phyloP scores from a whole-genome alignment of 768 basidiomycete species.

The Suillus fuscotomentosus region DNA sequence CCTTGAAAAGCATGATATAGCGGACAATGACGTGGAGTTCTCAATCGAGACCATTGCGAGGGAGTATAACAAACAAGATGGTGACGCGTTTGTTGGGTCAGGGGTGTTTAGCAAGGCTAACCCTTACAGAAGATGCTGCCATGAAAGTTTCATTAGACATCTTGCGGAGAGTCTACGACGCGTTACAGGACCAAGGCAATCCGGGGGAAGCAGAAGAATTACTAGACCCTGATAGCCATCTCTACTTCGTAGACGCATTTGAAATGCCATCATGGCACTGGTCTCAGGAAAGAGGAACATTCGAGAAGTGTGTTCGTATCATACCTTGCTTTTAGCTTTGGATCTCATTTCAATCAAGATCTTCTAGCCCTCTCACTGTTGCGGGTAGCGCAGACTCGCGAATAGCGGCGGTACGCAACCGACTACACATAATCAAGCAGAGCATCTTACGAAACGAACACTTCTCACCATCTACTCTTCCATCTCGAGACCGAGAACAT shows the following conservation, averaged over 20 bases:
- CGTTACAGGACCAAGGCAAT: slow-evolving; percentile 63
- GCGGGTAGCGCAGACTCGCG: slow-evolving; percentile 84
- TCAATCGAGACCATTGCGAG: slow-evolving; percentile 80
- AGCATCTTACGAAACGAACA: slow-evolving; percentile 94
- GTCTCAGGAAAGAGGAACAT: slow-evolving; percentile 82
- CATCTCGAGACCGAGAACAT: slow-evolving; percentile 82
- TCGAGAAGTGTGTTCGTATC: slow-evolving; percentile 66
- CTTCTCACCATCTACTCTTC: slow-evolving; percentile 93
- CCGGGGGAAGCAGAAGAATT: slow-evolving; percentile 49
- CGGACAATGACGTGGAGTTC: slow-evolving; percentile 64
- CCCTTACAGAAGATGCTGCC: slow-evolving; percentile 54
- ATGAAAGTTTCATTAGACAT: slow-evolving; percentile 79
- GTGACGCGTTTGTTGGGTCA: slow-evolving; percentile 33
- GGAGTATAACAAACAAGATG: slow-evolving; percentile 90
- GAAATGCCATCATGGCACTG: slow-evolving; percentile 96
- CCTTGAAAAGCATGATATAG: slow-evolving; percentile 67
- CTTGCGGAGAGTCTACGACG: slow-evolving; percentile 70
- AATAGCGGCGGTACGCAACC: slow-evolving; percentile 75
- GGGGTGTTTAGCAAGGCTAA: neutral
- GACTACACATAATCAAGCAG: slow-evolving; percentile 90
- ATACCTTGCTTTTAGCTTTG: slow-evolving; percentile 3
- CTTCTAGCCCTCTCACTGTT: slow-evolving; percentile 55
- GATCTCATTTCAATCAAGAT: slow-evolving; percentile 36
- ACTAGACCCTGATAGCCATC: slow-evolving; percentile 77
- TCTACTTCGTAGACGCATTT: slow-evolving; percentile 85